Evolutionary conservation across 371 early-diverging fungal species (phyloP).

Genomic region (Cokeromyces recurvatus): DNA sequence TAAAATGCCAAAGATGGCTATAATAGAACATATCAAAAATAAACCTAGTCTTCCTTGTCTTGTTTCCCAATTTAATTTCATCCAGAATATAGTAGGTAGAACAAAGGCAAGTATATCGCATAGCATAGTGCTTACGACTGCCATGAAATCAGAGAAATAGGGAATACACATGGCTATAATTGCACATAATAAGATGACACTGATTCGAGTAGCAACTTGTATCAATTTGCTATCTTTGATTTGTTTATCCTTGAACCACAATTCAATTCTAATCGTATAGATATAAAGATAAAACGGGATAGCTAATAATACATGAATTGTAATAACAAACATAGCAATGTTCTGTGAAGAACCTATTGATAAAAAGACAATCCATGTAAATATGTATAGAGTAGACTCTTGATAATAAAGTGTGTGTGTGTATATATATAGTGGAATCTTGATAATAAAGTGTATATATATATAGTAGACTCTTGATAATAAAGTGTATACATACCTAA

Average conservation of each 20-base stretch:
- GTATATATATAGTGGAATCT: no score
- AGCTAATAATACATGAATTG: constrained; percentile 75
- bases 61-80: constrained; percentile 57
- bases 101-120: constrained; percentile 76
- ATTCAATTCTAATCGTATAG: constrained; percentile 63
- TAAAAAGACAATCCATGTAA: no score
- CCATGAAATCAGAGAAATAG: constrained; percentile 78
- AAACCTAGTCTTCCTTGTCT: no score
- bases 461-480: no score
- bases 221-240: background rate
- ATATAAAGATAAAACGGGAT: constrained; percentile 79
- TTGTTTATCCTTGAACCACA: constrained; percentile 17
- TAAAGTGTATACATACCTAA: no score
- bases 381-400: no score
- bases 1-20: constrained; percentile 57
- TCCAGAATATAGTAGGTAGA: constrained; percentile 74
- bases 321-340: constrained; percentile 68
- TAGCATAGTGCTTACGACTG: constrained; percentile 75
- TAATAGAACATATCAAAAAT: constrained; percentile 36
- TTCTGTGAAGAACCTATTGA: constrained; percentile 52
- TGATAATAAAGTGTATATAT: no score
- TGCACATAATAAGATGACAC: constrained; percentile 46
- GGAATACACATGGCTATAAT: constrained; percentile 70
- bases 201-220: constrained; percentile 19
- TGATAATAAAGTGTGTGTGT: no score